Evolutionary conservation across 1,284 basidiomycete genomes (phyloP).

Genomic region (Coniferiporia weirii): DNA sequence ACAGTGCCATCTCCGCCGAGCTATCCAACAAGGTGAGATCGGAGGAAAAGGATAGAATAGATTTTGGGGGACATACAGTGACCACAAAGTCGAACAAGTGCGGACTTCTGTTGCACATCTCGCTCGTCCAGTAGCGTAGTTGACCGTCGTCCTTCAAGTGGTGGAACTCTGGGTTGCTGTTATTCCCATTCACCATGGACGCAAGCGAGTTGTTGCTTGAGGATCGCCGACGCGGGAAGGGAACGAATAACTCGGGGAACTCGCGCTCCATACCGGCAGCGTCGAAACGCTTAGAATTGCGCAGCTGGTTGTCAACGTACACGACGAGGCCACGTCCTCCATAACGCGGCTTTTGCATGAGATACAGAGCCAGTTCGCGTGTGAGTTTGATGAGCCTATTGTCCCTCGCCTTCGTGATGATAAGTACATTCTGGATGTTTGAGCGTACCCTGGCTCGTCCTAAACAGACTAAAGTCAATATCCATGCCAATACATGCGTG

Average conservation of each 20-base stretch:
- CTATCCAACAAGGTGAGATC: conserved; percentile 35
- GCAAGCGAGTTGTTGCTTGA: conserved; percentile 60
- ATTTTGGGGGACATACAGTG: conserved; percentile 57
- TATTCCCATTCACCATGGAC: conserved; percentile 36
- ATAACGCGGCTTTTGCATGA: conserved; percentile 76
- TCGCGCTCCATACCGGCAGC: conserved; percentile 83
- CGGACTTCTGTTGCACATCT: conserved; percentile 90
- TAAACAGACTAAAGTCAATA: conserved; percentile 29
- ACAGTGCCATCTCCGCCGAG: conserved; percentile 98
- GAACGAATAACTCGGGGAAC: conserved; percentile 85
- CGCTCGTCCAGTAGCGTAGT: conserved; percentile 94
- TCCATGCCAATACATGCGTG: conserved; percentile 20
- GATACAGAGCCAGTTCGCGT: conserved; percentile 89
- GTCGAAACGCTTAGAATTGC: conserved; percentile 89
- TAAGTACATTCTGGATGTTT: conserved; percentile 89
- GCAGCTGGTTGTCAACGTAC: conserved; percentile 97
- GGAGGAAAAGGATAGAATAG: conserved; percentile 5
- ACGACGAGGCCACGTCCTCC: conserved; percentile 72
- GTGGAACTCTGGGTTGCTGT: conserved; percentile 29
- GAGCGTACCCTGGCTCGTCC: conserved; percentile 90
- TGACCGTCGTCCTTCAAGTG: conserved; percentile 77
- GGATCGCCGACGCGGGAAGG: conserved; percentile 67
- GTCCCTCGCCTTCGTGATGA: conserved; percentile 97
- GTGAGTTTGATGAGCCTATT: conserved; percentile 95
- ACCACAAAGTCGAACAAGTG: conserved; percentile 98